Evolutionary conservation across 345 rosid genomes (phyloP), one percentile per base, ranked within the genome.

Genomic region (Cochlearia excelsa): DNA sequence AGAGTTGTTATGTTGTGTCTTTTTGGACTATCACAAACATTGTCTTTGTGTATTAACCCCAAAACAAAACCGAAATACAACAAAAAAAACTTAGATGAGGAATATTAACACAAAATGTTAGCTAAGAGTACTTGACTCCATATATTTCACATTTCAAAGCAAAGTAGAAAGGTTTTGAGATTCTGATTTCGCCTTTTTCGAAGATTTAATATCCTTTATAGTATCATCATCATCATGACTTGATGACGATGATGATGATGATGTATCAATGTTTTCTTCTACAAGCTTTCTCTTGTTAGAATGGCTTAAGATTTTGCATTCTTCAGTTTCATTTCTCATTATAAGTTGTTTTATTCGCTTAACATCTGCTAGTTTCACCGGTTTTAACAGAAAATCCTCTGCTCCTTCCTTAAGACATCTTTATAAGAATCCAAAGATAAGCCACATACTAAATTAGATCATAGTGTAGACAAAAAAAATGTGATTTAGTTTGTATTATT

Each of bases 361-460:
- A 2, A 90, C 89, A 26, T 90, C 97, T 0, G 90, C 73, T 26
- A 82, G 78, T 53, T 80, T 81, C 44, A 90, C 91, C 1, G 97
- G 97, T 79, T 90, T 90, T 23, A 88, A 64, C 10, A 90, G 30
- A 54, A 77, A 90, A 3, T 83, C 95, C 76, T 90, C 95, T 7
- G 94, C 97, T 23, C 95, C 97, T 82, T 87, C 94, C 53, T 87
- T 90, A 59, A 89, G 70, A 68, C 97, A 89, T 59, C 95, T 86
- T 63, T 0, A 48, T 0, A 35, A 8, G 5, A 33, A 53, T 16
- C 23, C 23, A 34, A 44, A 6, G 31, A 50, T 42, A 37, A 48
- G 41, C 7, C 33, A 54, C 57, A 31, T 6, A 41, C 42, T 69
- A 47, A 61, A 26, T 46, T 38, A 16, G 23, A 16, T 16, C 61